Base-by-base conservation (phyloP, 805 yeast species). In the Metschnikowia lachancei region DNA sequence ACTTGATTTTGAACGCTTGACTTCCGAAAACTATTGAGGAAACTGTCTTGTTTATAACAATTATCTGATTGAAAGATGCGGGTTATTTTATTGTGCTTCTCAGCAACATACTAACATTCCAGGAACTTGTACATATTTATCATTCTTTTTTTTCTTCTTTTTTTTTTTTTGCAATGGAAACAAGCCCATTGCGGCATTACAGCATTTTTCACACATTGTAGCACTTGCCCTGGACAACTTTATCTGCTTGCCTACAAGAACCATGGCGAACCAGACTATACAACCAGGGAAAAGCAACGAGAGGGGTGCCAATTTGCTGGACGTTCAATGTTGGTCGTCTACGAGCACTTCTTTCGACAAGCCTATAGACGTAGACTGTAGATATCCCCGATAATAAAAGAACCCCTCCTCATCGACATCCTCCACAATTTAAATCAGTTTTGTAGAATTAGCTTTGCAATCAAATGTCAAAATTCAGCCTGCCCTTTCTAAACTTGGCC, bases 1-100 rank as follows among this genome's bases (percentile, higher is more conserved):
- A 47, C 50, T 57, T 46, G 54, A 52, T 59, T 55, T 49, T 49
- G 63, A 59, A 60, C 64, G 64, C 61, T 60, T 60, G 64, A 60
- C 64, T 60, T 60, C 64, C 59, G 54, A 60, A 51, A 47, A 46
- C 43, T 48, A 41, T 45, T 60, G 64, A 57, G 61, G 64, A 60
- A 43, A 60, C 36, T 46, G 55, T 54, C 59, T 52, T 45, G 54
- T 50, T 44, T 41, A 34, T 45, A 45, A 44, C 36, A 43, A 51
- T 51, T 55, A 49, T 53, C 58, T 53, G 57, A 53, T 49, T 31
- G 31, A 42, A 43, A 43, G 42, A 30, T 18, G 6, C 9, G 24
- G 24, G 8, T 12, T 28, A 13, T 18, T 6, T 30, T 13, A 35
- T 35, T 35, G 24, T 35, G 37, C 20, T 20, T 31, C 31, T n/a